Evolutionary conservation across 768 basidiomycete genomes (phyloP), one percentile per base, ranked within the genome.

Genomic region (Naganishia vaughanmartiniae): DNA sequence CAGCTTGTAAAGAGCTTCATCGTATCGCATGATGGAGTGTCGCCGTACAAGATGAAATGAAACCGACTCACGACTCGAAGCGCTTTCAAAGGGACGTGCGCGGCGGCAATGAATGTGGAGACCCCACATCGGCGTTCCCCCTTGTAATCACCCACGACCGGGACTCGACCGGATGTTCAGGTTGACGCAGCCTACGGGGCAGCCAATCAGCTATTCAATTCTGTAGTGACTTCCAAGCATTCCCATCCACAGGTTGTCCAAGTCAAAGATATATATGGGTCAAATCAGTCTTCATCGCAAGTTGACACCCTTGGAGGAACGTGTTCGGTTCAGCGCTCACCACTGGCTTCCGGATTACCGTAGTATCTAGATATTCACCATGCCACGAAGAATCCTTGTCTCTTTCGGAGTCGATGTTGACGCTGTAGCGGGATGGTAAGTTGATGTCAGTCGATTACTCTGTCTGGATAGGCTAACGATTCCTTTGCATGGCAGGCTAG

Each of bases 391-490:
- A 21, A 57, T 71, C 12, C 51, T 66, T 14, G 48, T 54, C 31
- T 69, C 55, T 17, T 76, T 76, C 45, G 89, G 88, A 30, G 87
- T 89, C 11, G 89, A 91, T 71, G 88, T 90, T 2, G 89, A 91
- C 69, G 89, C 89, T 1, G 89, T 90, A 4, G 86, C 89, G 21
- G 89, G 89, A 74, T 90, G 89, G 89, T 86, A 77, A 69, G 82
- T 74, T 19, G 24, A 4, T 5, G 12, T 28, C 7, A 4, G 26
- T 17, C 5, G 2, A 55, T 31, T 24, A 24, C 12, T 4, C 14
- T 4, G 17, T 33, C 2, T 33, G 54, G 15, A 28, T 7, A 7
- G 53, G 21, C 48, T 51, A 24, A 51, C 6, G n/a, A 24, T 24
- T 12, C 19, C 24, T 54, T 33, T 34, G 17, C 14, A 33, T 42